Evolutionary conservation across 768 basidiomycete genomes (phyloP).

Genomic region (Lenzites betulinus): DNA sequence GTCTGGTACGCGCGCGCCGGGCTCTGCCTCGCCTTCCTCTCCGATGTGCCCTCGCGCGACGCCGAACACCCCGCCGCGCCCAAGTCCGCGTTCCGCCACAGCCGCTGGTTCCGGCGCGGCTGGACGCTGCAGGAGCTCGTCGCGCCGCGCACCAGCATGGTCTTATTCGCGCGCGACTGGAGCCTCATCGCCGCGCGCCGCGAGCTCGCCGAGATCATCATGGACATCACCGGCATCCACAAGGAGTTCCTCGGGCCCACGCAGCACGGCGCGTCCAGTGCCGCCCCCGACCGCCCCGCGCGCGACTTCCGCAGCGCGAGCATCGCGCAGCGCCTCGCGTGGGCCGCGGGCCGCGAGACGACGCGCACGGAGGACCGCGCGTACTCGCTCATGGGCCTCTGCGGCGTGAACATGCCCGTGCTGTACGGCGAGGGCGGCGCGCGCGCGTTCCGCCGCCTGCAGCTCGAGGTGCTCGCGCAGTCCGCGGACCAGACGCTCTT

Average conservation of each 20-base stretch:
- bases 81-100: not conserved
- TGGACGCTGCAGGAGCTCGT: not conserved
- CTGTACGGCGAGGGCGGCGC: constrained; percentile 7
- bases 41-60: not conserved
- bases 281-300: not conserved
- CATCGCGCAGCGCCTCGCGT: constrained; percentile 1
- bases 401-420: constrained; percentile 2
- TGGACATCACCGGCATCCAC: not conserved
- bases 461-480: not conserved
- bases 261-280: not conserved
- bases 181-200: not conserved
- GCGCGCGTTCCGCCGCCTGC: constrained; percentile 2
- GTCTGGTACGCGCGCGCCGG: not conserved
- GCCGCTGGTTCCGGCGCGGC: not conserved
- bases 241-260: not conserved
- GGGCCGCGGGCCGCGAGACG: not conserved
- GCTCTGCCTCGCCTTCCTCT: not conserved
- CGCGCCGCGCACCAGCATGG: not conserved
- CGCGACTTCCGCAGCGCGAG: not conserved
- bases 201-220: not conserved
- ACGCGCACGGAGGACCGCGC: constrained; percentile 7
- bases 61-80: not conserved
- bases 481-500: not conserved
- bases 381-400: constrained; percentile 10
- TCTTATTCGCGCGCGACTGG: constrained; percentile 5